Percentiles rank a stretch among this genome's conserved stretches.
These are phyloP conservation scores for Podila minutissima DNA, from an alignment of 192 early-diverging fungal species.

Conservation along the genomic window DNA sequence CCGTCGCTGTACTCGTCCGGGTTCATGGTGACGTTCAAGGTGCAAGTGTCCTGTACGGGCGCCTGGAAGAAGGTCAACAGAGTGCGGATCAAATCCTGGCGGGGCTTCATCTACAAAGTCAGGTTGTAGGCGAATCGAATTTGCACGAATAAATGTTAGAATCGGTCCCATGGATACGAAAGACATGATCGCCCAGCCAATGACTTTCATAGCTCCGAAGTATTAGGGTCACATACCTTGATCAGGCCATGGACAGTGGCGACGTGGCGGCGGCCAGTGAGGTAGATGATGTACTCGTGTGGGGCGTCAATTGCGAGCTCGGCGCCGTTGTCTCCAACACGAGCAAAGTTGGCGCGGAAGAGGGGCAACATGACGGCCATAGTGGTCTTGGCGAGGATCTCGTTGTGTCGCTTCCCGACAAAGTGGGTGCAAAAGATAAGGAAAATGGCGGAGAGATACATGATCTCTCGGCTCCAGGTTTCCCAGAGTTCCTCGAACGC, in stretches of 20 bases:
- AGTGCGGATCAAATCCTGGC: slow-evolving; percentile 46
- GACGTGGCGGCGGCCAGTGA: slow-evolving; percentile 47
- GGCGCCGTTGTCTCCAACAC: slow-evolving; percentile 47
- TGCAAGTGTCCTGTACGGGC: slow-evolving; percentile 33
- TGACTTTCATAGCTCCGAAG: not conserved
- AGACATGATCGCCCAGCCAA: not conserved
- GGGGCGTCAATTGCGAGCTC: slow-evolving; percentile 48
- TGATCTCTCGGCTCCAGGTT: slow-evolving; percentile 21
- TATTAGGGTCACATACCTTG: slow-evolving; percentile 14
- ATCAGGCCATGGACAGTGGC: slow-evolving; percentile 49
- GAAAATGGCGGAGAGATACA: slow-evolving; percentile 33
- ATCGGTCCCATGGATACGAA: too few relatives aligned
- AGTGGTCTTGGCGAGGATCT: slow-evolving; percentile 46
- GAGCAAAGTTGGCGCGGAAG: slow-evolving; percentile 47
- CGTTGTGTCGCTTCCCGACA: slow-evolving; percentile 45
- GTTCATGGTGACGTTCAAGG: slow-evolving; percentile 49
- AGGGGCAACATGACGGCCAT: slow-evolving; percentile 51
- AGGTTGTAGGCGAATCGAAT: not conserved
- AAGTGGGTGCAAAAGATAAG: slow-evolving; percentile 25
- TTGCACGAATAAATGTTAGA: not conserved
- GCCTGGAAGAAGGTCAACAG: slow-evolving; percentile 23
- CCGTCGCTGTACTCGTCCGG: slow-evolving; percentile 43
- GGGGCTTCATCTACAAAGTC: slow-evolving; percentile 33
- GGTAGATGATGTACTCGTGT: slow-evolving; percentile 49
- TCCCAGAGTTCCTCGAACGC: slow-evolving; percentile 23